Percentiles rank a stretch among this genome's conserved stretches.
phyloP scores from a whole-genome alignment of 1,139 yeast genomes.

The Taphrina deformans region DNA sequence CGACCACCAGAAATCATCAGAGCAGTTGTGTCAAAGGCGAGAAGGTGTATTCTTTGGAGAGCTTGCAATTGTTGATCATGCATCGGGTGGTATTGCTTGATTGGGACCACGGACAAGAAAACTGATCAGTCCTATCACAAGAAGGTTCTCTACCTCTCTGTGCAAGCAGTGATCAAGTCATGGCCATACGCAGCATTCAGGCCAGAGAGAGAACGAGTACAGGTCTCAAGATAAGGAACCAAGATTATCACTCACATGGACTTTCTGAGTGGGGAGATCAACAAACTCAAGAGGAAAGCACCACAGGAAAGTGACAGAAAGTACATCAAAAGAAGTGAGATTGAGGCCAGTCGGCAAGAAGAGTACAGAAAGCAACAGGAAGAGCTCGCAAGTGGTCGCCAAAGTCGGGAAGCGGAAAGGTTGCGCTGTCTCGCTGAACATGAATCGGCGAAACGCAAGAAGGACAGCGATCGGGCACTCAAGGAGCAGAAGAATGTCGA shows the following conservation, averaged over 20 bases:
- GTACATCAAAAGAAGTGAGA: slow-evolving; percentile 40
- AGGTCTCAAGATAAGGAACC: too few relatives aligned
- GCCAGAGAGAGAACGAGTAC: neutral
- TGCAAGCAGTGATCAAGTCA: neutral
- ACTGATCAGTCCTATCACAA: neutral
- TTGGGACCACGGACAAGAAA: neutral
- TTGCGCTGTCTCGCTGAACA: slow-evolving; percentile 37
- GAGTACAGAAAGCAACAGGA: slow-evolving; percentile 42
- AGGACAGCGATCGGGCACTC: slow-evolving; percentile 22
- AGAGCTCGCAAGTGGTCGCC: slow-evolving; percentile 40
- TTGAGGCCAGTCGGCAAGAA: slow-evolving; percentile 40
- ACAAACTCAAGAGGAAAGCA: slow-evolving; percentile 21
- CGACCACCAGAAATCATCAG: too few relatives aligned
- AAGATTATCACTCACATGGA: slow-evolving; percentile 29
- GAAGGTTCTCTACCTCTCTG: too few relatives aligned
- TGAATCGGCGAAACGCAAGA: slow-evolving; percentile 34
- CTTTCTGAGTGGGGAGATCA: slow-evolving; percentile 35
- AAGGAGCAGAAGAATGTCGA: slow-evolving; percentile 25
- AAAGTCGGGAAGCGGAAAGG: slow-evolving; percentile 38
- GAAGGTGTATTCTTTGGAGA: too few relatives aligned
- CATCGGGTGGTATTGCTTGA: neutral
- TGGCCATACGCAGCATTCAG: neutral
- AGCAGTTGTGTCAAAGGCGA: too few relatives aligned
- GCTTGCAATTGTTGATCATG: neutral
- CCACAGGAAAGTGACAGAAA: slow-evolving; percentile 34